Evolutionary conservation across 2,329 filamentous ascomycete species (phyloP).

Genomic region (Onygenales sp.): DNA sequence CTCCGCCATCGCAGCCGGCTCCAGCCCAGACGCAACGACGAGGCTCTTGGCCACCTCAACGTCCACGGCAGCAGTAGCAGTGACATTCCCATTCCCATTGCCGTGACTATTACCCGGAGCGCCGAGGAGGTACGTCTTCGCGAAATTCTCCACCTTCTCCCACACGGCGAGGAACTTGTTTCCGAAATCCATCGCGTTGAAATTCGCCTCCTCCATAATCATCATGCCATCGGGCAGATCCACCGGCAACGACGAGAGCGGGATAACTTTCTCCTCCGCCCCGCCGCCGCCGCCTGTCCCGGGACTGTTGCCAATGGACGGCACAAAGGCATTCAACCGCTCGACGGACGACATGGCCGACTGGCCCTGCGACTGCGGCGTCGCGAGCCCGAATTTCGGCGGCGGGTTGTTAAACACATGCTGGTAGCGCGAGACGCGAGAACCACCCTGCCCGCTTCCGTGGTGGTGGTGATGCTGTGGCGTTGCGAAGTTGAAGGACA

Average conservation of each 20-base stretch:
- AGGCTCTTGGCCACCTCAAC: conserved; percentile 14
- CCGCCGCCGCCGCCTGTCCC: too few relatives aligned
- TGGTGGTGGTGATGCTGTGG: neutral
- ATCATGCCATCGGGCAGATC: neutral
- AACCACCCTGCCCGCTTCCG: neutral
- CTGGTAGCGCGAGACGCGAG: neutral
- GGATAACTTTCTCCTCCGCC: neutral
- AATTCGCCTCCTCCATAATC: neutral
- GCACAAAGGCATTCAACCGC: conserved; percentile 1
- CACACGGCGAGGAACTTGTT: neutral
- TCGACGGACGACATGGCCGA: neutral
- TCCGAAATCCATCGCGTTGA: neutral
- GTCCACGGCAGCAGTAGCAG: conserved; percentile 4
- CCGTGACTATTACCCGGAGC: neutral
- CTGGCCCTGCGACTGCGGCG: neutral
- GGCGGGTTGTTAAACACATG: conserved; percentile 1
- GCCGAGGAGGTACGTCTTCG: neutral
- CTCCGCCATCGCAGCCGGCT: conserved; percentile 6
- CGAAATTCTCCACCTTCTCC: neutral
- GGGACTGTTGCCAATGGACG: neutral
- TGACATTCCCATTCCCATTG: neutral
- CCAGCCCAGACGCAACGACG: conserved; percentile 10
- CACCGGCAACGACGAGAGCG: neutral
- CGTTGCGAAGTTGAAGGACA: neutral
- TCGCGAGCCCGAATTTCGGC: neutral